Evolutionary conservation across 495 filamentous ascomycete genomes (phyloP).

Genomic region (Podospora australis): DNA sequence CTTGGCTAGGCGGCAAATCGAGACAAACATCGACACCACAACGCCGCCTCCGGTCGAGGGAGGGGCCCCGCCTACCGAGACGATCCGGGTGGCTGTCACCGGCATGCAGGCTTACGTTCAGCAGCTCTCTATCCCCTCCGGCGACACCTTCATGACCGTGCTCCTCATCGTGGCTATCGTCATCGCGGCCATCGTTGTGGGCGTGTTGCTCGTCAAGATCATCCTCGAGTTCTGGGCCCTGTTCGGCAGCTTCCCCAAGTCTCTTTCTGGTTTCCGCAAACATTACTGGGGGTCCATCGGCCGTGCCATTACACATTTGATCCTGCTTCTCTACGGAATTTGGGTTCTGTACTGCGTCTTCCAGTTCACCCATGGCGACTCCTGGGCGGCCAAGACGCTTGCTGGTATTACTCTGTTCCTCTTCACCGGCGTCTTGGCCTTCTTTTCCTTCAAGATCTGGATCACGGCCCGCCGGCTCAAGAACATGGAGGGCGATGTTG

Average conservation of each 20-base stretch:
- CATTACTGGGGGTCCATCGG: slow-evolving; percentile 91
- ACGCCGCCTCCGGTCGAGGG: slow-evolving; percentile 10
- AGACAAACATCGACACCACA: slow-evolving; percentile 44
- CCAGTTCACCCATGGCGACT: slow-evolving; percentile 89
- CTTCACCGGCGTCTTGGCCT: slow-evolving; percentile 72
- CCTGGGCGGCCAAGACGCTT: slow-evolving; percentile 86
- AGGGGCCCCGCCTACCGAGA: slow-evolving; percentile 23
- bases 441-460: slow-evolving; percentile 80
- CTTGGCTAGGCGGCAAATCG: slow-evolving; percentile 45
- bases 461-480: slow-evolving; percentile 67
- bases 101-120: slow-evolving; percentile 73
- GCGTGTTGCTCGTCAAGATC: slow-evolving; percentile 85
- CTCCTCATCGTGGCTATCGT: slow-evolving; percentile 83
- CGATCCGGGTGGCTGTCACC: slow-evolving; percentile 41
- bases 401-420: slow-evolving; percentile 72
- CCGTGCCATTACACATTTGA: slow-evolving; percentile 81
- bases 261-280: slow-evolving; percentile 78
- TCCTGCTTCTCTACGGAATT: slow-evolving; percentile 86
- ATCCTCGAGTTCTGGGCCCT: slow-evolving; percentile 88
- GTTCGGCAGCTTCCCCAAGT: slow-evolving; percentile 79
- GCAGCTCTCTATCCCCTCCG: slow-evolving; percentile 72
- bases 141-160: slow-evolving; percentile 95
- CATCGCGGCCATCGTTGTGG: slow-evolving; percentile 75
- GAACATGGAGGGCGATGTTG: slow-evolving; percentile 64
- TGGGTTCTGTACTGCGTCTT: slow-evolving; percentile 97